Conservation (phyloP, 176 grass and related monocot species). For the Cenchrus purpureus region DNA sequence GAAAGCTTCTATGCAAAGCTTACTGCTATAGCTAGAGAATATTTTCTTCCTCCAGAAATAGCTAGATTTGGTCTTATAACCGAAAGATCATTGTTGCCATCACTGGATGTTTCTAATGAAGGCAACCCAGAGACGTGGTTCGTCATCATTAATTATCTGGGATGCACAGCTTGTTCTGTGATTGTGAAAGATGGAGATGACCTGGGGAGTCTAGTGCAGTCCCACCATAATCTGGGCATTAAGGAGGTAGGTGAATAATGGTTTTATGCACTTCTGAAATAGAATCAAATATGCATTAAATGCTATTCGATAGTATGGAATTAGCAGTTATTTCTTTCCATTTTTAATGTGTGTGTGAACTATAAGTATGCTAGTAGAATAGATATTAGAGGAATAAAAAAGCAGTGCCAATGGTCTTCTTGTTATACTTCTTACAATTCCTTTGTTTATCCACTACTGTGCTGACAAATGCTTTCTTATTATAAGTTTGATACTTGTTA, state of each 20-base stretch:
- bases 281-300: slow-evolving; percentile 28
- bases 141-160: slow-evolving; percentile 67
- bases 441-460: background rate
- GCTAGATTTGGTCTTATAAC: slow-evolving; percentile 79
- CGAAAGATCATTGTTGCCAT: slow-evolving; percentile 58
- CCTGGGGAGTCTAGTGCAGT: slow-evolving; percentile 70
- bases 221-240: slow-evolving; percentile 56
- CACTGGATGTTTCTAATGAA: slow-evolving; percentile 50
- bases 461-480: background rate
- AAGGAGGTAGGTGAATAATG: slow-evolving; percentile 62
- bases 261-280: slow-evolving; percentile 29
- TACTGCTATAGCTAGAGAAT: slow-evolving; percentile 75
- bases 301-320: background rate
- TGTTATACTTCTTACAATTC: slow-evolving; percentile 11
- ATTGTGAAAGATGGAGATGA: slow-evolving; percentile 70
- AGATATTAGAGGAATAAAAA: slow-evolving; percentile 6
- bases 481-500: background rate
- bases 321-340: slow-evolving; percentile 32
- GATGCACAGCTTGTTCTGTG: slow-evolving; percentile 72
- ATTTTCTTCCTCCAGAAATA: slow-evolving; percentile 80
- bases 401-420: background rate
- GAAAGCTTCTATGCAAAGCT: slow-evolving; percentile 73
- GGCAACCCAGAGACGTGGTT: slow-evolving; percentile 61
- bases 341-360: background rate
- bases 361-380: slow-evolving; percentile 33